Conservation (phyloP, 73 alveolate species). For the Symbiodinium natans region DNA sequence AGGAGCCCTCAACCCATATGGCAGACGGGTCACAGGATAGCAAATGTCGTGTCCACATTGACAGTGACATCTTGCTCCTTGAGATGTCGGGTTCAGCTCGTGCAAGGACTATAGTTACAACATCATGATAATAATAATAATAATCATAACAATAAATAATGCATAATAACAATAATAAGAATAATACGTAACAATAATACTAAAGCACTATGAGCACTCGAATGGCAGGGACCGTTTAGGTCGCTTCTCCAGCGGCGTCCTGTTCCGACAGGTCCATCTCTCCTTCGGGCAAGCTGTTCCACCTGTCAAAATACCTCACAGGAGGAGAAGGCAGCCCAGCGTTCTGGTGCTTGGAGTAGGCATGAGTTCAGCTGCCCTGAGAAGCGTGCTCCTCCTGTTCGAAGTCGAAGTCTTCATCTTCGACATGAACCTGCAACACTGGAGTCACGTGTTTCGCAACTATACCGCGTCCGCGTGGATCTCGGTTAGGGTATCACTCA, state of each 20-base stretch:
- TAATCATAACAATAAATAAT: no score
- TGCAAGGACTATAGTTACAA: neutral
- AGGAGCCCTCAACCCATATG: no score
- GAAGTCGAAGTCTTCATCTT: constrained; percentile 55
- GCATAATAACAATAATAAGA: no score
- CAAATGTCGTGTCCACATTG: constrained; percentile 75
- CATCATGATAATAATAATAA: neutral
- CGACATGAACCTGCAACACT: constrained; percentile 31
- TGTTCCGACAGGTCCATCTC: constrained; percentile 27
- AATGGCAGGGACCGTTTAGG: no score
- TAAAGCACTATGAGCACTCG: no score
- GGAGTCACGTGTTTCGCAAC: no score
- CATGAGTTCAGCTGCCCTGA: neutral
- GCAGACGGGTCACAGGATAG: constrained; percentile 31
- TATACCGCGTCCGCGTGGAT: no score
- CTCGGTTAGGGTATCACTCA: no score
- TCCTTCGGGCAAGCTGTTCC: constrained; percentile 58
- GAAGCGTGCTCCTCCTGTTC: constrained; percentile 40
- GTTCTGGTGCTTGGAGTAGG: neutral
- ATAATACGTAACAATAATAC: no score
- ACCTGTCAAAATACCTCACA: constrained; percentile 57
- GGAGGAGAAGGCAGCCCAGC: neutral
- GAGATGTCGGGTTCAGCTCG: no score
- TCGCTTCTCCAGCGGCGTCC: neutral
- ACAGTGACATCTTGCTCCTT: constrained; percentile 75